Percentiles rank a stretch among this genome's conserved stretches.
Conservation (phyloP, 1,284 basidiomycete genomes). For the Ceratobasidium sp. region DNA sequence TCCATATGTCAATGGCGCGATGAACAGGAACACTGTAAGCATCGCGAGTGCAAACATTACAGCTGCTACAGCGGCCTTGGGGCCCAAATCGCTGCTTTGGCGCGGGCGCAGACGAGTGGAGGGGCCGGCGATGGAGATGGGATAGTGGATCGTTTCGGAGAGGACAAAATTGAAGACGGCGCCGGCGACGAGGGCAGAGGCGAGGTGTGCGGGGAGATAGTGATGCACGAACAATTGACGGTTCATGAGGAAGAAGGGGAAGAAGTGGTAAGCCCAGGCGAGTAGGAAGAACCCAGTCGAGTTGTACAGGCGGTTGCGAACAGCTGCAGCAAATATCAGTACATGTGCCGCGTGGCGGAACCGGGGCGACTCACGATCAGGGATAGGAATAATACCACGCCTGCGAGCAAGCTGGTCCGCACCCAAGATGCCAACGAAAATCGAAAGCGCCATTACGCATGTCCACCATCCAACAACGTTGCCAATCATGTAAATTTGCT, state of each 20-base stretch:
- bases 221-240: conserved; percentile 98
- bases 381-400: conserved; percentile 85
- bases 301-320: conserved; percentile 93
- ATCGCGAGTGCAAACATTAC: conserved; percentile 68
- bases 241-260: conserved; percentile 98
- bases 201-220: conserved; percentile 94
- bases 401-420: conserved; percentile 91
- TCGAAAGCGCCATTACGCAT: conserved; percentile 82
- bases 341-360: background rate
- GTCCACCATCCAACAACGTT: conserved; percentile 97
- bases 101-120: conserved; percentile 68
- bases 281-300: conserved; percentile 95
- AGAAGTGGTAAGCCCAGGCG: conserved; percentile 95
- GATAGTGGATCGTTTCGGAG: conserved; percentile 93
- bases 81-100: conserved; percentile 76
- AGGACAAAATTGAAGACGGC: conserved; percentile 91
- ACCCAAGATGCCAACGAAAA: conserved; percentile 89
- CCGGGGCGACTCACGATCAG: conserved; percentile 71
- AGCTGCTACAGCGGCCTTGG: conserved; percentile 68
- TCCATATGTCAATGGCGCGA: conserved; percentile 91
- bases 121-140: conserved; percentile 76
- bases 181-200: conserved; percentile 91
- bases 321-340: conserved; percentile 61
- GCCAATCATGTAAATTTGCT: conserved; percentile 97
- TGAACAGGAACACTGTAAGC: conserved; percentile 76